Conservation (phyloP, 2,329 filamentous ascomycete species). For the Fusarium palustre region DNA sequence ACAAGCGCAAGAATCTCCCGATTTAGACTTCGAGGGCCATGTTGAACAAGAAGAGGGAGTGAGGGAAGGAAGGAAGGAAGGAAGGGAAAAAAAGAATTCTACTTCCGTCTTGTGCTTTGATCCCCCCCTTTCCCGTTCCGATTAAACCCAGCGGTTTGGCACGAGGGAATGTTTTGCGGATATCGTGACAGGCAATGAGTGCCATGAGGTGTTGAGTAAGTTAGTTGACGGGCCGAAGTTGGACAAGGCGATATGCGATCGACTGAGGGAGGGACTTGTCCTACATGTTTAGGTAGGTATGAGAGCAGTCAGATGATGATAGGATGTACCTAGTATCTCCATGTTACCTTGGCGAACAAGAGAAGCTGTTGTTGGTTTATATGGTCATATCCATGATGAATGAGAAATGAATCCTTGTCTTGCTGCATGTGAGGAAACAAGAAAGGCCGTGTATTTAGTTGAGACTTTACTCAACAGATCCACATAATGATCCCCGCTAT, state of each 20-base stretch:
- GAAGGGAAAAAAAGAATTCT: not conserved
- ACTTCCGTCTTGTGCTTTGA: not conserved
- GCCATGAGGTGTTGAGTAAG: constrained; percentile 24
- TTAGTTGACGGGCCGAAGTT: constrained; percentile 17
- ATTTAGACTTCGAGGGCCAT: constrained; percentile 39
- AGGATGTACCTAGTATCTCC: not conserved
- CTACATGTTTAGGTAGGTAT: not conserved
- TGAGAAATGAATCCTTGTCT: not conserved
- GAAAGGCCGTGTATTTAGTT: constrained; percentile 17
- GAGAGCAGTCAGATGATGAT: not conserved
- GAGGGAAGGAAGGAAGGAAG: not conserved
- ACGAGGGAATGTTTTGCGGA: constrained; percentile 44
- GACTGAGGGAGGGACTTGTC: constrained; percentile 13
- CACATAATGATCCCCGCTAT: constrained; percentile 28
- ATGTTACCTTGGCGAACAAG: not conserved
- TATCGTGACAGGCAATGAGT: constrained; percentile 33
- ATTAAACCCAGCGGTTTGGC: constrained; percentile 20
- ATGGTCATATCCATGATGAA: not conserved
- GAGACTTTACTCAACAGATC: constrained; percentile 7
- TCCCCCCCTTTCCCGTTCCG: not conserved
- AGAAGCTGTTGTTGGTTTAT: constrained; percentile 25
- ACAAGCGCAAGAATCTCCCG: constrained; percentile 45
- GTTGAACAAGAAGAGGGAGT: constrained; percentile 8
- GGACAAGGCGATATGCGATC: constrained; percentile 33
- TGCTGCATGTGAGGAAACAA: constrained; percentile 18